A percentile compares a stretch with the other conserved stretches of the same genome.
Conservation (phyloP, 768 basidiomycete species). For the Trametes gibbosa region DNA sequence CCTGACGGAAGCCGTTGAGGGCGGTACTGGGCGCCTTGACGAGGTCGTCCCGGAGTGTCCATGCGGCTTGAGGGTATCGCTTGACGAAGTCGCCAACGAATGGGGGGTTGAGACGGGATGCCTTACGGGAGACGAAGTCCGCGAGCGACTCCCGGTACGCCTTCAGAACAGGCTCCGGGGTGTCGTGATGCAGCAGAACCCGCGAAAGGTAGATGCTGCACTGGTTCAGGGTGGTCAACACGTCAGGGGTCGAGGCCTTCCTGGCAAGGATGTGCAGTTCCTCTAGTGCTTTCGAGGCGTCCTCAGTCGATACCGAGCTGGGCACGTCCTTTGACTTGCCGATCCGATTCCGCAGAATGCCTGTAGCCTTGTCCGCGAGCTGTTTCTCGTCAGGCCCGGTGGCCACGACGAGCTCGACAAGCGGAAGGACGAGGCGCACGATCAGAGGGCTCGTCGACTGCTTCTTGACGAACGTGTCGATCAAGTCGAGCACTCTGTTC, state of each 20-base stretch:
- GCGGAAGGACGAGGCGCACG: conserved; percentile 66
- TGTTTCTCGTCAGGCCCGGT: conserved; percentile 78
- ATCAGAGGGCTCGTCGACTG: conserved; percentile 72
- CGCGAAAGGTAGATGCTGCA: conserved; percentile 71
- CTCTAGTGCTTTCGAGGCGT: conserved; percentile 46
- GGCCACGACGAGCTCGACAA: conserved; percentile 70
- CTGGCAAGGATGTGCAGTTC: conserved; percentile 73
- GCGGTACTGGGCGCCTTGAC: conserved; percentile 53
- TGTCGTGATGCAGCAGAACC: conserved; percentile 39
- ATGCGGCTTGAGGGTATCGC: conserved; percentile 61
- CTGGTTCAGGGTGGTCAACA: conserved; percentile 61
- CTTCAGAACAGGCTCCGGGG: conserved; percentile 43
- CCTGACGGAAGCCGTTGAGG: conserved; percentile 74
- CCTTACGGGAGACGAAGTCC: conserved; percentile 81
- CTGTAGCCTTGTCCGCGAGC: conserved; percentile 82
- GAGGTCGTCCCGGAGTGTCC: conserved; percentile 62
- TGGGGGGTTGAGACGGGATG: conserved; percentile 63
- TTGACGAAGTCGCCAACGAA: conserved; percentile 81
- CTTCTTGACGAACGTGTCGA: conserved; percentile 79
- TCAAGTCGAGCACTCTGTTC: conserved; percentile 91
- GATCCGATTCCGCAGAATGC: conserved; percentile 72
- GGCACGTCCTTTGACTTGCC: conserved; percentile 73
- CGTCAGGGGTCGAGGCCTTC: conserved; percentile 58
- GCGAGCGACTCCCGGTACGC: conserved; percentile 63
- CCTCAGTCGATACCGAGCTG: conserved; percentile 39